These are phyloP conservation scores for Excoecaria cochinchinensis DNA, from an alignment of 345 rosid species.

Conservation along the genomic window DNA sequence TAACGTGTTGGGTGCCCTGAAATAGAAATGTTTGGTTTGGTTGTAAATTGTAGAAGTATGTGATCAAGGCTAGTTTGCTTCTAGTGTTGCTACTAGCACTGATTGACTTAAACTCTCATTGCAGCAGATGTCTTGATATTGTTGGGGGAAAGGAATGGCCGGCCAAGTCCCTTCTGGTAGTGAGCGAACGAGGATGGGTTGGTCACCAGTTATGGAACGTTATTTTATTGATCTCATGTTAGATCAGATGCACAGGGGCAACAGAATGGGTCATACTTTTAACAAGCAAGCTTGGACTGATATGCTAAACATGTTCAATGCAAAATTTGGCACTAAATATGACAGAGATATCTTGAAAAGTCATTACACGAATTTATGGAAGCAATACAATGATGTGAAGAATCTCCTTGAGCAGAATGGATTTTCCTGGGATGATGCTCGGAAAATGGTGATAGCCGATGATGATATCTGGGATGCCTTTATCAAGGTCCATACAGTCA, in stretches of 20 bases:
- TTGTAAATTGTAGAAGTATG: background rate
- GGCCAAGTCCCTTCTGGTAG: slow-evolving; percentile 10
- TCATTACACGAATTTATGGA: slow-evolving; percentile 38
- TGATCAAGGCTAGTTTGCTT: background rate
- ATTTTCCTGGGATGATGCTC: slow-evolving; percentile 42
- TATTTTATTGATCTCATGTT: slow-evolving; percentile 41
- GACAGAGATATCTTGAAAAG: slow-evolving; percentile 37
- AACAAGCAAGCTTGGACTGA: slow-evolving; percentile 46
- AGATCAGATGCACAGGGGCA: slow-evolving; percentile 38
- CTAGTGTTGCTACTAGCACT: background rate
- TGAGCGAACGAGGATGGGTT: slow-evolving; percentile 26
- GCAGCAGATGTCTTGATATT: background rate
- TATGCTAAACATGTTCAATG: slow-evolving; percentile 33
- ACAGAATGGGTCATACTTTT: slow-evolving; percentile 43
- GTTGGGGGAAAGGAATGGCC: slow-evolving; percentile 12
- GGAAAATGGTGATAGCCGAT: slow-evolving; percentile 37
- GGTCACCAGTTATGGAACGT: slow-evolving; percentile 33
- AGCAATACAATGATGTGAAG: slow-evolving; percentile 47
- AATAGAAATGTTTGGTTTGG: background rate
- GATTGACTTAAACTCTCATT: background rate
- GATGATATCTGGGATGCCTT: slow-evolving; percentile 32
- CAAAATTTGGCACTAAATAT: slow-evolving; percentile 33
- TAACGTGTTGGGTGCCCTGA: background rate
- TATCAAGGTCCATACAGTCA: slow-evolving; percentile 26
- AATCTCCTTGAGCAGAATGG: slow-evolving; percentile 46